Conservation (phyloP, 371 early-diverging fungal genomes). For the Rhizopus microsporus region DNA sequence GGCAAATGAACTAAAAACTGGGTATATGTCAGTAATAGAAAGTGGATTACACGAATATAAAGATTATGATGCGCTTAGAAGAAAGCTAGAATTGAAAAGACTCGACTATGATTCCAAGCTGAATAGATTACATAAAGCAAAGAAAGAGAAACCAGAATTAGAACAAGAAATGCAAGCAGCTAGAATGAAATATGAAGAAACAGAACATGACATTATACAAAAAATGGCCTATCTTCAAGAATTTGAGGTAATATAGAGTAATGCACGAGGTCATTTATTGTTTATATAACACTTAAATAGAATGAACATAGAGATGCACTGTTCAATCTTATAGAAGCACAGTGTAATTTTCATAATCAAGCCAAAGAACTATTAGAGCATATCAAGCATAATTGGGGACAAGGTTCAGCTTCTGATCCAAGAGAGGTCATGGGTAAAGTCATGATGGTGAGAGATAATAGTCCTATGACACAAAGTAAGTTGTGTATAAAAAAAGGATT, state of each 20-base stretch:
- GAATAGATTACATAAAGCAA: conserved; percentile 79
- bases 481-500: background rate
- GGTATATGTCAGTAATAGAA: conserved; percentile 52
- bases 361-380: conserved; percentile 45
- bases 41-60: conserved; percentile 60
- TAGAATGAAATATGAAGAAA: conserved; percentile 91
- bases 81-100: conserved; percentile 85
- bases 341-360: conserved; percentile 51
- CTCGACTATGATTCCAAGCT: conserved; percentile 93
- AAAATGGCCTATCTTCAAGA: conserved; percentile 73
- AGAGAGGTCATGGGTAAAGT: conserved; percentile 10
- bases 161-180: conserved; percentile 84
- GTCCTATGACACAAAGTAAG: background rate
- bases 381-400: conserved; percentile 41
- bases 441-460: conserved; percentile 1
- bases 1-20: conserved; percentile 40
- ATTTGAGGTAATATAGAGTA: conserved; percentile 55
- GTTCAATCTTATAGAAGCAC: conserved; percentile 56
- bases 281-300: conserved; percentile 23
- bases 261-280: background rate
- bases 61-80: conserved; percentile 67
- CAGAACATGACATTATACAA: conserved; percentile 66
- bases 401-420: conserved; percentile 17
- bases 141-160: conserved; percentile 70
- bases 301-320: conserved; percentile 60